Conservation (phyloP, 2,329 filamentous ascomycete genomes). For the Huntiella savannae region DNA sequence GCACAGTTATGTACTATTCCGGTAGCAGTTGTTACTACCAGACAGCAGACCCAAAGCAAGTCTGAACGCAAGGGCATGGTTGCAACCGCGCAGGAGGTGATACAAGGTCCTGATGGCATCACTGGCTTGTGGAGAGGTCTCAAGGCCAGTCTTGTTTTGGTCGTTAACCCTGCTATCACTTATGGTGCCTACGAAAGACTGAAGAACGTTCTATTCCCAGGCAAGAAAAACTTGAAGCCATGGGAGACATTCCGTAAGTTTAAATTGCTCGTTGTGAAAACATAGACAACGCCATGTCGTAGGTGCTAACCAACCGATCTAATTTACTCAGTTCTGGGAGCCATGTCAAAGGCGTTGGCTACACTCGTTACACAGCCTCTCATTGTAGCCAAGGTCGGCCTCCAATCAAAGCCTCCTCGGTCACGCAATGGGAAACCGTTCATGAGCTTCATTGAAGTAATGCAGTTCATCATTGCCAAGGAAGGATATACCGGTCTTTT, state of each 20-base stretch:
- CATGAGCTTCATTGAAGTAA: conserved; percentile 82
- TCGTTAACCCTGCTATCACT: conserved; percentile 92
- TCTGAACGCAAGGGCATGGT: conserved; percentile 68
- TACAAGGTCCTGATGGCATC: conserved; percentile 77
- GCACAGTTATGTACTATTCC: conserved; percentile 95
- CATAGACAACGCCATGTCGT: not conserved
- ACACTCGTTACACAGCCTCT: conserved; percentile 86
- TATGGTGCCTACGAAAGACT: conserved; percentile 92
- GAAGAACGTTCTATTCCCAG: conserved; percentile 58
- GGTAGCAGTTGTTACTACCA: conserved; percentile 82
- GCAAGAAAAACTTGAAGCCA: conserved; percentile 54
- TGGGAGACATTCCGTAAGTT: conserved; percentile 81
- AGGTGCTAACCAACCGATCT: not conserved
- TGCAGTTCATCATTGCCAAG: conserved; percentile 79
- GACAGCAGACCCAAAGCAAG: conserved; percentile 84
- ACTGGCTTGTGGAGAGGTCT: conserved; percentile 83
- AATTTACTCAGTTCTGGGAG: conserved; percentile 51
- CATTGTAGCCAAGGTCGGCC: conserved; percentile 91
- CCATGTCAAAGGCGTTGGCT: conserved; percentile 79
- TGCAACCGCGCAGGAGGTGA: conserved; percentile 73
- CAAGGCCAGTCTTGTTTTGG: conserved; percentile 87
- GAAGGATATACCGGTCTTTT: conserved; percentile 74
- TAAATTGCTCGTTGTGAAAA: not conserved
- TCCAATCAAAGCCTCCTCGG: conserved; percentile 83
- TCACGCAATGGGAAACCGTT: conserved; percentile 76